Base-by-base conservation (phyloP, 371 early-diverging fungal genomes). In the Catenaria anguillulae region DNA sequence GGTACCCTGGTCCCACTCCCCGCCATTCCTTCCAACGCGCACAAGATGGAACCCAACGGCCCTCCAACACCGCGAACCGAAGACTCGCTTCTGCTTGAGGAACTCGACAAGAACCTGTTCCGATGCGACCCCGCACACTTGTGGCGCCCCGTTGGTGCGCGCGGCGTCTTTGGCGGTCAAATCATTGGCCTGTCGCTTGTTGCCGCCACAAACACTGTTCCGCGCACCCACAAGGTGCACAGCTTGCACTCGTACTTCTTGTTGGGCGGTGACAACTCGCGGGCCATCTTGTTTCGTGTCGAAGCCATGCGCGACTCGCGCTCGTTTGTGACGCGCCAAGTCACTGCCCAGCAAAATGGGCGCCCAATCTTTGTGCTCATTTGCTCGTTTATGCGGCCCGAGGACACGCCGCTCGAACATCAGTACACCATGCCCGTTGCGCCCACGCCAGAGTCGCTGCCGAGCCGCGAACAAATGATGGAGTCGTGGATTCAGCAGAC, bases 161-260 rank as follows among this genome's bases (percentile, higher is more conserved):
- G 92, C 52, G 93, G 90, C 43, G 89, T 87, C 12, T 92, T 90
- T 72, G 93, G 93, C 69, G 88, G 87, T 12, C 86, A 88, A 65
- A 82, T 92, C 21, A 83, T 91, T n/a, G 91, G 86, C 15, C 88
- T 88, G 61, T 85, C 89, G 2, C 69, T 92, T 10, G 75, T 82
- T 13, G 91, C 92, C 13, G 92, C 90, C 0, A 85, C 79, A 8
- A 75, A 81, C 58, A 89, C 92, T 0, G 90, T 92, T 6, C 72
- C 77, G 15, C 66, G 76, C 21, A 71, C 78, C 36, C 90, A 73
- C 62, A 75, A 75, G 21, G 83, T 88, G 60, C 90, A 91, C 76
- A 85, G 86, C 0, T 68, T 89, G 21, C 87, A 86, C 67, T 82
- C 78, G 59, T 87, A 89, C 72, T 89, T 89, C 63, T 65, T 88